Conservation (phyloP, 257 asterid genomes). For the Solanum virginianum region DNA sequence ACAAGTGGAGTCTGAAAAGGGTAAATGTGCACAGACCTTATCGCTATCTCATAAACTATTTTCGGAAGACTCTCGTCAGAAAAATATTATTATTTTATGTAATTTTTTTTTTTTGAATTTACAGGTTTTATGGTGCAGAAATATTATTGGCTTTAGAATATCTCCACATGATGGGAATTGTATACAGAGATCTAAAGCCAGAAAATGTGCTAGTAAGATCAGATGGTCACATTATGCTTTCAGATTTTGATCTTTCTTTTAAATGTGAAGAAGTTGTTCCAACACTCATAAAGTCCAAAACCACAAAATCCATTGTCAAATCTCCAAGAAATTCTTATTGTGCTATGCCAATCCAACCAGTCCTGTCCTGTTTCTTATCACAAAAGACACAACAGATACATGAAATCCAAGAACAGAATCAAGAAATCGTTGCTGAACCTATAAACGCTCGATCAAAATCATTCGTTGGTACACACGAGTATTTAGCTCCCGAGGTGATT, state of each 20-base stretch:
- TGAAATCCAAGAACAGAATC: neutral
- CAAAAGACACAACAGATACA: neutral
- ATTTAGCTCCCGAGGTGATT: slow-evolving; percentile 74
- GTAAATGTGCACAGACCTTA: too few species aligned
- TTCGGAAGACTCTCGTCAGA: too few species aligned
- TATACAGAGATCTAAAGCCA: slow-evolving; percentile 39
- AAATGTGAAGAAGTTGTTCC: slow-evolving; percentile 35
- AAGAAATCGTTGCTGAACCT: slow-evolving; percentile 62
- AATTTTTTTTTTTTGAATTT: neutral
- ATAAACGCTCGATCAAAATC: slow-evolving; percentile 59
- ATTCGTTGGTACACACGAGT: slow-evolving; percentile 79
- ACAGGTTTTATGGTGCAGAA: slow-evolving; percentile 37
- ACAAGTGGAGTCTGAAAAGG: too few species aligned
- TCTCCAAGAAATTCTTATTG: slow-evolving; percentile 11
- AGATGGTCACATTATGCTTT: slow-evolving; percentile 46
- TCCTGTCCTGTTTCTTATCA: slow-evolving; percentile 25
- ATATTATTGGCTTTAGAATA: slow-evolving; percentile 31
- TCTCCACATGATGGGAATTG: slow-evolving; percentile 42
- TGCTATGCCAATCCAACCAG: slow-evolving; percentile 27
- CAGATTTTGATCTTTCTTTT: slow-evolving; percentile 38
- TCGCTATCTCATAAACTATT: too few species aligned
- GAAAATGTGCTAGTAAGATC: slow-evolving; percentile 37
- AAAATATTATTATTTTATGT: neutral
- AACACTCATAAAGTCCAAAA: slow-evolving; percentile 19
- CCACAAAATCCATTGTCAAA: neutral